Base-by-base conservation (phyloP, 768 basidiomycete genomes). In the Ramaria rubella region DNA sequence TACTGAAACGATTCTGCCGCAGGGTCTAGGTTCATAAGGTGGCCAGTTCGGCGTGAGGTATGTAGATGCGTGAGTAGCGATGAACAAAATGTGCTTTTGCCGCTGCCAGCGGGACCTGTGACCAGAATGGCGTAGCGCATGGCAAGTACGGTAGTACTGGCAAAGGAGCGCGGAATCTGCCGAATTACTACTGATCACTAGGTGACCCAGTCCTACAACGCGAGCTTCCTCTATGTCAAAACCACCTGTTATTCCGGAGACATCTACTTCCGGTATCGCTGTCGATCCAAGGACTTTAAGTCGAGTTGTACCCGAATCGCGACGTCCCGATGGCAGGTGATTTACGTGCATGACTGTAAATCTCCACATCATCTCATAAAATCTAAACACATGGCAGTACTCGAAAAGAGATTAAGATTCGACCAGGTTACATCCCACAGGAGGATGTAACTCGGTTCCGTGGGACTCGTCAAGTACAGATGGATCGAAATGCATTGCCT, bases 1-100 rank as follows among this genome's bases (percentile, higher is more conserved):
- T 93, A 87, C 70, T 97, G 94, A 69, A 96, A 96, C 59, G 88
- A 86, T 40, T 86, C 81, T 3, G 96, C 96, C 0, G 96, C 96
- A 5, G 96, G 96, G 71, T 98, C 96, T 59, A 98, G 84, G 71
- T 98, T 99, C 69, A 98, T 90, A 50, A 97, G 84, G 74, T 98
- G 94, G 0, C 82, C 90, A 0, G 85, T 82, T 7, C 96, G 81
- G 60, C 83, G 87, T 49, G 92, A 81, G 2, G 88, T 78, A 56
- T 80, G 82, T 4, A 97, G 82, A 72, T 98, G 95, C 9, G 90
- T 94, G 58, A 98, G 77, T 61, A 97, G 84, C 0, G 94, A 82
- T 21, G 80, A 76, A 63, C 90, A 88, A 66, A 99, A 95, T 0
- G 96, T 98, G 0, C 93, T 91, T 75, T 99, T 99, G 50, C 96